A percentile compares a stretch with the other conserved stretches of the same genome.
These are phyloP conservation scores for Ustilago nuda DNA, from an alignment of 1,284 basidiomycete genomes.

Conservation along the genomic window DNA sequence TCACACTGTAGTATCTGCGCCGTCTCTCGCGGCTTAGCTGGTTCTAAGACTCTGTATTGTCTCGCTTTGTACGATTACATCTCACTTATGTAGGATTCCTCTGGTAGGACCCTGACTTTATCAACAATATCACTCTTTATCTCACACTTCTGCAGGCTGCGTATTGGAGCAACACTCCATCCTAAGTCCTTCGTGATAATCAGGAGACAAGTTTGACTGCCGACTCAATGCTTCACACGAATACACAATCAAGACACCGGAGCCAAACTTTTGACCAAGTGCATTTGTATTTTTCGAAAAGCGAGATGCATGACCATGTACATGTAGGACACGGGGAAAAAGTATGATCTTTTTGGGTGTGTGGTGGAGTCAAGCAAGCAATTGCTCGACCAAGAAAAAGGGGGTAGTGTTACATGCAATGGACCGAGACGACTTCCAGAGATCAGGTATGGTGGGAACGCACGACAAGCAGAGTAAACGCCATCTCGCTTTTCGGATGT, in stretches of 20 bases:
- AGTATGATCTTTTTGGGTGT: slow-evolving; percentile 13
- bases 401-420: slow-evolving; percentile 48
- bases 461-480: slow-evolving; percentile 5
- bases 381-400: not conserved
- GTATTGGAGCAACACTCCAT: no score
- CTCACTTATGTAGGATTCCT: not conserved
- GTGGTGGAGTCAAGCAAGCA: not conserved
- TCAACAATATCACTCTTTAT: not conserved
- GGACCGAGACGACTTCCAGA: not conserved
- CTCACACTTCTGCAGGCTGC: not conserved
- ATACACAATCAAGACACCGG: not conserved
- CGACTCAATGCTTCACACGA: not conserved
- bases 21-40: no score
- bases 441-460: not conserved
- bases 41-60: not conserved
- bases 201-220: no score
- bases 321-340: slow-evolving; percentile 9
- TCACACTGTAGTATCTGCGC: not conserved
- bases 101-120: not conserved
- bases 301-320: slow-evolving; percentile 35
- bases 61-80: not conserved
- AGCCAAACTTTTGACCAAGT: slow-evolving; percentile 1
- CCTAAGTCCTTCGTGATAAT: no score
- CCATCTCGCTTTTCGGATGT: slow-evolving; percentile 47
- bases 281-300: slow-evolving; percentile 27